Conservation (phyloP, 2,329 filamentous ascomycete species). For the Diaporthe caulivora region DNA sequence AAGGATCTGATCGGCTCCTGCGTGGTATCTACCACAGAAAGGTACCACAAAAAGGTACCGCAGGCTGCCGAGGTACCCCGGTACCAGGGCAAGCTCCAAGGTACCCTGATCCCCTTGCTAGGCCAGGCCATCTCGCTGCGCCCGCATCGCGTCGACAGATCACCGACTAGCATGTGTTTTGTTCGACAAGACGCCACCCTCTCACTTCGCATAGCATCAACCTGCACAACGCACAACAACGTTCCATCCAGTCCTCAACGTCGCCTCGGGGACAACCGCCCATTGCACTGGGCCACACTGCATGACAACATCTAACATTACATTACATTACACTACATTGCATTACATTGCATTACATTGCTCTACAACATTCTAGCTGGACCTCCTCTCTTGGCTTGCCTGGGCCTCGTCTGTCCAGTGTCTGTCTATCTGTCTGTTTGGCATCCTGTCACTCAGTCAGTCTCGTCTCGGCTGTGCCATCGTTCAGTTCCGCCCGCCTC, state of each 20-base stretch:
- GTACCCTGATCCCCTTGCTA: background rate
- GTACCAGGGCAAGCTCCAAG: background rate
- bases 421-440: background rate
- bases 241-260: conserved; percentile 3
- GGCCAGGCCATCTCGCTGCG: conserved; percentile 15
- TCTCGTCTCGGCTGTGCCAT: conserved; percentile 32
- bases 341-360: background rate
- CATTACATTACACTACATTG: conserved; percentile 10
- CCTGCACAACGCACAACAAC: background rate
- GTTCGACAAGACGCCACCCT: background rate
- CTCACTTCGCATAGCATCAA: background rate
- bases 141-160: conserved; percentile 10
- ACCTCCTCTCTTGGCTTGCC: background rate
- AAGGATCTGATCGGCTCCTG: conserved; percentile 23
- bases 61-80: background rate
- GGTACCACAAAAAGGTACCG: background rate
- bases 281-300: conserved; percentile 15
- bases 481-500: conserved; percentile 21
- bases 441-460: background rate
- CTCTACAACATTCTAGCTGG: no score
- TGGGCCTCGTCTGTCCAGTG: background rate
- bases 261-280: conserved; percentile 19
- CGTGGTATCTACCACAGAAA: no score
- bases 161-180: background rate
- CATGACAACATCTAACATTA: conserved; percentile 5